These are phyloP conservation scores for Iberis amara DNA, from an alignment of 441 rosid genomes.

Conservation along the genomic window DNA sequence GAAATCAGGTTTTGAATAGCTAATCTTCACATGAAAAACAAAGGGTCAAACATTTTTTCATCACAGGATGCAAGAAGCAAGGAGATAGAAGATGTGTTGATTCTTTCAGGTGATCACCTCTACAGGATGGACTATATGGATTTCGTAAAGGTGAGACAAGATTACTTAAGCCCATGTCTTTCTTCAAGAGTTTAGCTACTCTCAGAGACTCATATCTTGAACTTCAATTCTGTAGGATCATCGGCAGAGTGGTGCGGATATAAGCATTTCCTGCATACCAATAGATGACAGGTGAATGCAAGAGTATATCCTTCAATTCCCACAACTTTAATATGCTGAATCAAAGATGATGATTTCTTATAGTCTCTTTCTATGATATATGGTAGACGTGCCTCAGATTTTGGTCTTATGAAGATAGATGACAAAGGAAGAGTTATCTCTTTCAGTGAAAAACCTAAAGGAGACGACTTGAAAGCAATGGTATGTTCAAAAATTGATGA, in stretches of 20 bases:
- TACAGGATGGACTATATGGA: slow-evolving; percentile 96
- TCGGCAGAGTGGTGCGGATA: slow-evolving; percentile 90
- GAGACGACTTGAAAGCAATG: slow-evolving; percentile 71
- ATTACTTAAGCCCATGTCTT: slow-evolving; percentile 1
- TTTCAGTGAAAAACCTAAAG: slow-evolving; percentile 92
- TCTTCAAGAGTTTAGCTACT: slow-evolving; percentile 4
- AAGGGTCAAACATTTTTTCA: not conserved
- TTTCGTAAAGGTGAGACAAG: slow-evolving; percentile 61
- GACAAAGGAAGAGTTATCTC: slow-evolving; percentile 70
- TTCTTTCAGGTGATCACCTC: slow-evolving; percentile 89
- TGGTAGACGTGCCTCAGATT: slow-evolving; percentile 93
- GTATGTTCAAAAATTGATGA: slow-evolving; percentile 30
- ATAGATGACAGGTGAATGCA: slow-evolving; percentile 66
- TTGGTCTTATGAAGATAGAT: slow-evolving; percentile 95
- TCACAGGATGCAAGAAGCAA: slow-evolving; percentile 64
- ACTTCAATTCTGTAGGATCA: slow-evolving; percentile 58
- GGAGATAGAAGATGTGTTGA: slow-evolving; percentile 83
- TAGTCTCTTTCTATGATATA: slow-evolving; percentile 25
- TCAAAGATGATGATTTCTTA: slow-evolving; percentile 24
- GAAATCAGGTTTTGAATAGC: not conserved
- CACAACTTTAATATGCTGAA: not conserved
- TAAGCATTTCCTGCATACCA: slow-evolving; percentile 73
- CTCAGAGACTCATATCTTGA: slow-evolving; percentile 11
- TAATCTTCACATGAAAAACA: slow-evolving; percentile 11
- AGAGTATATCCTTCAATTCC: not conserved